Percentiles rank a stretch among this genome's conserved stretches.
Conservation (phyloP, 1,284 basidiomycete genomes). For the Apiotrichum akiyoshidainum region DNA sequence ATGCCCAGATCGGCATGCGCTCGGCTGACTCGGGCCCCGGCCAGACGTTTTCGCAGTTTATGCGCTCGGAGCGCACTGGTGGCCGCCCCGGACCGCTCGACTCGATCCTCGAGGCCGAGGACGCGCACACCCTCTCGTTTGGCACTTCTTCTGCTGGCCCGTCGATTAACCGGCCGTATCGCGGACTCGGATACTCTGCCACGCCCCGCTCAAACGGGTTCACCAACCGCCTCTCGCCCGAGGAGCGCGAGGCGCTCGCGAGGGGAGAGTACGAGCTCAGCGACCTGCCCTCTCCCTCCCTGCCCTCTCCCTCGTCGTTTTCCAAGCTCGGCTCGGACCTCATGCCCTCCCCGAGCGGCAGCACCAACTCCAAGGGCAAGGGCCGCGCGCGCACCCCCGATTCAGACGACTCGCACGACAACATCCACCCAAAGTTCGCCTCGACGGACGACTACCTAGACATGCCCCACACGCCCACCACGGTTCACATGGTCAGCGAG, state of each 20-base stretch:
- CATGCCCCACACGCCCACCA: not conserved
- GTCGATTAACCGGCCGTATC: not conserved
- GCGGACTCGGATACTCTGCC: not conserved
- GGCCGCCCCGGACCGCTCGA: not conserved
- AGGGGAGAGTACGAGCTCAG: not conserved
- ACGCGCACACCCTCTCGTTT: not conserved
- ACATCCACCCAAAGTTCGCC: not conserved
- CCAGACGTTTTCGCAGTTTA: not conserved
- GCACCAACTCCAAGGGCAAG: conserved; percentile 1
- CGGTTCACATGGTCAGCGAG: not conserved
- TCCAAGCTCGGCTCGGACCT: too few relatives aligned
- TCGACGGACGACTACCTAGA: not conserved
- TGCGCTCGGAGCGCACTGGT: not conserved
- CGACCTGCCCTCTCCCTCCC: too few relatives aligned
- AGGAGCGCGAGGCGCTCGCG: not conserved
- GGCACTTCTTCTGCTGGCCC: not conserved
- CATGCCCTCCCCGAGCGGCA: too few relatives aligned
- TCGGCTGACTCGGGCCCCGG: not conserved
- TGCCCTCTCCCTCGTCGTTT: too few relatives aligned
- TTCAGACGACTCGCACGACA: not conserved
- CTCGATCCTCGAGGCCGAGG: not conserved
- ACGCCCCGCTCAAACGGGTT: not conserved
- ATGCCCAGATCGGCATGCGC: not conserved
- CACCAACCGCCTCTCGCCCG: conserved; percentile 1
- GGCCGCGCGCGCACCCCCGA: too few relatives aligned